Evolutionary conservation across 1,139 yeast species (phyloP), one percentile per base, ranked within the genome.

Genomic region (Spathaspora sp.): DNA sequence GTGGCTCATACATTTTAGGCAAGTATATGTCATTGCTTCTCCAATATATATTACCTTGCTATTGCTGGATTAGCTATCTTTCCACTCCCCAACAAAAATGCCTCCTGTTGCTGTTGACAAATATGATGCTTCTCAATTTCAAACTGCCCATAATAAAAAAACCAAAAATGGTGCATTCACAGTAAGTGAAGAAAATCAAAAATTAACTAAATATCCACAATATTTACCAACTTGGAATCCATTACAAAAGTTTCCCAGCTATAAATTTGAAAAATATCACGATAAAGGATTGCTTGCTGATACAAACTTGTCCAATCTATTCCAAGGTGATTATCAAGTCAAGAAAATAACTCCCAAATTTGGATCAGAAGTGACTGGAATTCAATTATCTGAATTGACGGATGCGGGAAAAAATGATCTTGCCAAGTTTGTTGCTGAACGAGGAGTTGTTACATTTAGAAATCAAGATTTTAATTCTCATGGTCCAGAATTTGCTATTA

Each of bases 381-480:
- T 65, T 10, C 70, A 66, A 46, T 57, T 67, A 46, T 63, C 68
- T 7, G 50, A 52, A 29, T 60, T 67, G 48, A 53, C 54, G 31
- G 61, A 62, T 44, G 58, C 47, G 7, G 72, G 63, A 6, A 67
- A 68, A 48, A 68, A 69, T 44, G 76, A 71, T 41, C 61, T 71
- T 47, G 72, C 75, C 0, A 58, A 65, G 18, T 59, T 68, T 29
- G 68, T 68, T n/a, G 72, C 74, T 17, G 65, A 70, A 47, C 56
- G 75, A 53, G 76, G 76, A 41, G 74, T 71, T n/a, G 67, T 67
- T 15, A 61, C 68, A 8, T 71, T 71, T 57, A 59, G 72, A 41
- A 59, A 68, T 53, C 76, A 71, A 51, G 71, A 71, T 51, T 67
- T 70, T 45, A 66, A 67, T 17, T 46, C 51, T 8, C 47, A 60